phyloP scores from a whole-genome alignment of 192 early-diverging fungal species.

The Gonapodya prolifera region DNA sequence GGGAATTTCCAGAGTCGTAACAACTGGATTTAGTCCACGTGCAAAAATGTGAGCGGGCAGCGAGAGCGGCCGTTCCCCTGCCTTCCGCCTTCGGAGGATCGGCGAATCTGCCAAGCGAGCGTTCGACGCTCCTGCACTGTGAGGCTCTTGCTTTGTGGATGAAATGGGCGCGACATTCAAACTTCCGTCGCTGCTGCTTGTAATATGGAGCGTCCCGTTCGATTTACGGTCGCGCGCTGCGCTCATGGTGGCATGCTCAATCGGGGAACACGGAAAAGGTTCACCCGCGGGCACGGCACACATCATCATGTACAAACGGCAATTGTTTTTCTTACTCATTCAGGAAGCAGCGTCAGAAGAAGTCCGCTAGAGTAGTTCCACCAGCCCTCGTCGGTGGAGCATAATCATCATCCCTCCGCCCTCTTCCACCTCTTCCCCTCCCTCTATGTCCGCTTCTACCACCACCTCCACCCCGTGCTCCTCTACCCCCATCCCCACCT shows the following conservation, averaged over 20 bases:
- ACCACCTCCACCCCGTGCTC: slow-evolving; percentile 6
- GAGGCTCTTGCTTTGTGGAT: too few species aligned
- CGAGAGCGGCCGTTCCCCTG: not conserved
- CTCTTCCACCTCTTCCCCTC: not conserved
- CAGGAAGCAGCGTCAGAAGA: not conserved
- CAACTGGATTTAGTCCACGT: not conserved
- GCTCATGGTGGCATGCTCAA: too few species aligned
- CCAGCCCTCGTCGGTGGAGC: not conserved
- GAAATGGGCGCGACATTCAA: too few species aligned
- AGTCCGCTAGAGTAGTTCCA: not conserved
- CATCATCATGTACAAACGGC: not conserved
- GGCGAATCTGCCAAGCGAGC: not conserved
- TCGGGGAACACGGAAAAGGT: too few species aligned
- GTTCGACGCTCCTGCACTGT: not conserved
- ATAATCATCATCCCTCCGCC: not conserved
- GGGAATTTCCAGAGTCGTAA: not conserved
- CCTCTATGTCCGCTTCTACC: not conserved
- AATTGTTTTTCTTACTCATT: not conserved
- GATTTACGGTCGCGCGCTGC: too few species aligned
- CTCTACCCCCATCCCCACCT: slow-evolving; percentile 11
- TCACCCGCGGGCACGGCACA: not conserved
- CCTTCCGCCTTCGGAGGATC: not conserved
- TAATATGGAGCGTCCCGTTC: too few species aligned
- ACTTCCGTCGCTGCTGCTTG: too few species aligned
- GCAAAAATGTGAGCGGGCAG: not conserved